Base-by-base conservation (phyloP, 208 protist species). In the Eutreptiella sp. region DNA sequence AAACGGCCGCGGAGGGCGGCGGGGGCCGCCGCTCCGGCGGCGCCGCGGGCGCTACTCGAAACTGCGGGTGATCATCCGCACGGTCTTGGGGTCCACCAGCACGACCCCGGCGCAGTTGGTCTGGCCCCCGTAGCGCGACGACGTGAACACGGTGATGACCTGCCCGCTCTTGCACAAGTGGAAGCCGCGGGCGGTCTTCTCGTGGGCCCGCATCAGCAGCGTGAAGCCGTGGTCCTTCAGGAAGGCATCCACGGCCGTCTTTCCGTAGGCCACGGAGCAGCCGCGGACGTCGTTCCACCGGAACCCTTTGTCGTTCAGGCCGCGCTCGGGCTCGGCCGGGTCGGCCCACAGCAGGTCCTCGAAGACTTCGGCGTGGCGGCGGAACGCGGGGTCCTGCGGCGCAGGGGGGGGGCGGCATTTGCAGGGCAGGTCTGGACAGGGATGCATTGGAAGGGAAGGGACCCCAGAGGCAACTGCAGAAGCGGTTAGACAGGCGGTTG, bases 111-210 rank as follows among this genome's bases (percentile, higher is more conserved):
- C 54, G 24, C 50, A 62, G n/a, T n/a, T 54, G n/a, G 7, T n/a
- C 14, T 63, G n/a, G 53, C 48, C 54, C 14, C 54, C 53, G 54
- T 62, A 62, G 23, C 60, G 28, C 14, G 32, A 55, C 14, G 32
- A 55, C 11, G 54, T 43, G 42, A 62, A 62, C 9, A 62, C 14
- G 9, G 54, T 62, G 28, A 62, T 64, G 9, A 62, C 54, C 53
- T 62, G 53, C 19, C 50, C 54, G 14, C 54, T 47, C 46, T 62
- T 62, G 9, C 11, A 19, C 7, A 62, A 61, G 54, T 62, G 27
- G n/a, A 62, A 35, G 19, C 54, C 54, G 21, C 53, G 60, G 11
- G 45, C 16, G 50, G 43, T 54, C 21, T 36, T 43, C 53, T 62
- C 46, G 32, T 62, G 54, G 11, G 54, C 54, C 16, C 54, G 21